phyloP scores from a whole-genome alignment of 139 green algal species.

The Auxenochlorella pyrenoidosa region DNA sequence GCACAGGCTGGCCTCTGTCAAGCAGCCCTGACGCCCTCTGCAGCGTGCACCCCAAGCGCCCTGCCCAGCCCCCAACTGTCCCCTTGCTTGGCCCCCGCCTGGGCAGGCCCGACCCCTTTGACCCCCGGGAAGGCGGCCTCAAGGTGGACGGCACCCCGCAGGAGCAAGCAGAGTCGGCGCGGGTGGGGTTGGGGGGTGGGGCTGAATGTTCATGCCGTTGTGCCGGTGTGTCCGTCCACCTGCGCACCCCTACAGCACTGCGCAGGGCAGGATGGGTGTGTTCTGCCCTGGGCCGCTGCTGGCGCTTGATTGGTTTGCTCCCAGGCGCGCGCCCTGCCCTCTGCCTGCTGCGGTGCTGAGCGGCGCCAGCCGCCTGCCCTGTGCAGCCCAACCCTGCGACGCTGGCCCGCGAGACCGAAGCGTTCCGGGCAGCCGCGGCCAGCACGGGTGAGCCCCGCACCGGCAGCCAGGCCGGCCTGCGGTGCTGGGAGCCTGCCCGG shows the following conservation, averaged over 20 bases:
- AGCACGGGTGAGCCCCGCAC: not conserved
- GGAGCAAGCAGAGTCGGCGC: not conserved
- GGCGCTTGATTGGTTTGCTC: no score
- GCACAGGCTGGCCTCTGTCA: no score
- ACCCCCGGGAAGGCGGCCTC: conserved; percentile 20
- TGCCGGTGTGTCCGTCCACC: no score
- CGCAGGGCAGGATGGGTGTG: no score
- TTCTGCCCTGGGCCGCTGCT: no score
- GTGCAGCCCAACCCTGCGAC: not conserved
- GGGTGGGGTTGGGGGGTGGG: not conserved
- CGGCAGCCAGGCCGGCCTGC: not conserved
- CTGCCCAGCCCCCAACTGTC: not conserved
- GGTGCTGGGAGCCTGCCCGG: no score
- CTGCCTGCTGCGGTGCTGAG: not conserved
- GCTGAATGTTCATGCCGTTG: no score
- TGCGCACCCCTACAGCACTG: no score
- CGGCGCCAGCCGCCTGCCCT: not conserved
- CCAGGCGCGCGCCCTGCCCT: not conserved
- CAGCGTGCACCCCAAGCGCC: no score
- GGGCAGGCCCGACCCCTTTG: conserved; percentile 41
- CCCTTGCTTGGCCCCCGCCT: not conserved
- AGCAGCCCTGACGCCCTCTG: not conserved
- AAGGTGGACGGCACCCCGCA: not conserved
- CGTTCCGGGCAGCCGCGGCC: conserved; percentile 4
- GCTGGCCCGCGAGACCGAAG: conserved; percentile 23